Conservation (phyloP, 306 rosid genomes). For the Oemleria cerasiformis region DNA sequence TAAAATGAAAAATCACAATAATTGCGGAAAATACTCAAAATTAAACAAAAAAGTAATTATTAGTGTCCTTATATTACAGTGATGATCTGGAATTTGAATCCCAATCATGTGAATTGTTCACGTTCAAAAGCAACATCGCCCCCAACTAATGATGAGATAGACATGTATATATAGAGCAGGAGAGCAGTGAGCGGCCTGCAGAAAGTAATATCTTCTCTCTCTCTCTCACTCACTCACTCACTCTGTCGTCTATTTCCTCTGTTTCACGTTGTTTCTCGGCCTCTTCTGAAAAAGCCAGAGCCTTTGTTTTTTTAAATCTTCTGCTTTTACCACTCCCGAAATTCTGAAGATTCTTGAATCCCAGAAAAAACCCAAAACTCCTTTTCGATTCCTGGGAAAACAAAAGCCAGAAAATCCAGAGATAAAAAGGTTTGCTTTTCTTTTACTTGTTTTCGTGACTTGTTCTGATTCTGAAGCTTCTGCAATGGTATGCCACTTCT, state of each 20-base stretch:
- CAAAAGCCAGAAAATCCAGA: not conserved
- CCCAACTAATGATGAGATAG: too few relatives aligned
- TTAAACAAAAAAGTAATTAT: too few relatives aligned
- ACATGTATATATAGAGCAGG: not conserved
- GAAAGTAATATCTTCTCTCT: not conserved
- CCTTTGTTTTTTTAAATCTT: not conserved
- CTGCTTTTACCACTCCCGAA: not conserved
- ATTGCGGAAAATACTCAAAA: too few relatives aligned
- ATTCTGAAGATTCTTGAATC: not conserved
- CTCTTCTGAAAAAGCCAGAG: not conserved
- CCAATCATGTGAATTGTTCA: too few relatives aligned
- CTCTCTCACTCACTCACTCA: not conserved
- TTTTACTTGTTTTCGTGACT: not conserved
- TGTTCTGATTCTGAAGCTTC: not conserved
- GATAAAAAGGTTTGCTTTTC: not conserved
- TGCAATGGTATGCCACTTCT: not conserved
- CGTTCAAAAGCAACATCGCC: too few relatives aligned
- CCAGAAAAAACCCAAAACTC: not conserved
- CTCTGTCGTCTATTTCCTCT: not conserved
- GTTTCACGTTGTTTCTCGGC: not conserved
- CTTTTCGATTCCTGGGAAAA: conserved; percentile 4
- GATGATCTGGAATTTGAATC: too few relatives aligned
- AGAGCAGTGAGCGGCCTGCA: not conserved
- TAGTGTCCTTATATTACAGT: too few relatives aligned
- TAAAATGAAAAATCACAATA: too few relatives aligned